These are phyloP conservation scores for Pichia phayaonensis DNA, from an alignment of 805 yeast species.

Conservation along the genomic window DNA sequence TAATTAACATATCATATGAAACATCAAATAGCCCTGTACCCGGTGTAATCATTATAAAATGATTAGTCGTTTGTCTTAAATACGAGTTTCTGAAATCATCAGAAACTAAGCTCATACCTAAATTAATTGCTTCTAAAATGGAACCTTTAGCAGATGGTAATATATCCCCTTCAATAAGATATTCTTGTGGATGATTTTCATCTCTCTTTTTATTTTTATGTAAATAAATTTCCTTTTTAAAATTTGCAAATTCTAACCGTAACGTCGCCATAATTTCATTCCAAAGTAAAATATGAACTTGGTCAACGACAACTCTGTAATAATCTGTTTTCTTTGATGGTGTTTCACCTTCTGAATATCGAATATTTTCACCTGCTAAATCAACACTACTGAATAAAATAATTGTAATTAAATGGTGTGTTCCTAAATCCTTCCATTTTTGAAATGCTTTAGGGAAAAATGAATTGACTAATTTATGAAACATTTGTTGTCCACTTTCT, in stretches of 20 bases:
- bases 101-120: slow-evolving; percentile 70
- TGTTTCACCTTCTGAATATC: slow-evolving; percentile 63
- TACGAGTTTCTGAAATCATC: slow-evolving; percentile 81
- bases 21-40: slow-evolving; percentile 94
- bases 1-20: slow-evolving; percentile 65
- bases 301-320: slow-evolving; percentile 91
- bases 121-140: slow-evolving; percentile 74
- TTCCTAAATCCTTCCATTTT: slow-evolving; percentile 77
- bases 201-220: slow-evolving; percentile 31
- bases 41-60: slow-evolving; percentile 79
- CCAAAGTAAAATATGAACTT: slow-evolving; percentile 85
- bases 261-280: slow-evolving; percentile 83
- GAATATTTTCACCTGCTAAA: slow-evolving; percentile 28
- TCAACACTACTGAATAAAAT: slow-evolving; percentile 83
- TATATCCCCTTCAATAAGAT: slow-evolving; percentile 49
- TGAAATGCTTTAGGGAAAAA: slow-evolving; percentile 83
- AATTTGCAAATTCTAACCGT: slow-evolving; percentile 75
- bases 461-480: slow-evolving; percentile 87
- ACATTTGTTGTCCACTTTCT: slow-evolving; percentile 90
- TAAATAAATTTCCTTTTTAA: slow-evolving; percentile 65
- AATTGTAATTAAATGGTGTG: slow-evolving; percentile 87
- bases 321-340: slow-evolving; percentile 64
- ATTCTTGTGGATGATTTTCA: slow-evolving; percentile 27
- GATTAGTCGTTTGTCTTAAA: slow-evolving; percentile 83
- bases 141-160: slow-evolving; percentile 89